These are phyloP conservation scores for Acer saccharum DNA, from an alignment of 345 rosid species.

Conservation along the genomic window DNA sequence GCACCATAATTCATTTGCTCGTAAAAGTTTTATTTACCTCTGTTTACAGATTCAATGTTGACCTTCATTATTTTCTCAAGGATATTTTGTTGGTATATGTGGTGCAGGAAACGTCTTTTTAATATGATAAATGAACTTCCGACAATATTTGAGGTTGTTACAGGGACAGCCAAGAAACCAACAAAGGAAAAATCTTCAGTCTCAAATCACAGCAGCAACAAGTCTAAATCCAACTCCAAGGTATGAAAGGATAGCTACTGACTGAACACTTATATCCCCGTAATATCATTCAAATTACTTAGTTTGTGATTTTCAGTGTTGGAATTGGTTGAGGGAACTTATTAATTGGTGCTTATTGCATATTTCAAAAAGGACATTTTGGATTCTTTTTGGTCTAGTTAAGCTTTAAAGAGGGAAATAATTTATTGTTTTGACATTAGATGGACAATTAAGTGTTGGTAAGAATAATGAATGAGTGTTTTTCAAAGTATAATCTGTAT, in stretches of 20 bases:
- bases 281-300: neutral
- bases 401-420: neutral
- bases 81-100: conserved; percentile 14
- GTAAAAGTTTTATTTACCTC: neutral
- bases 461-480: too few species aligned
- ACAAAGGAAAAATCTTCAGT: conserved; percentile 62
- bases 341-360: neutral
- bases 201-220: conserved; percentile 69
- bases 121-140: conserved; percentile 86
- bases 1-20: neutral
- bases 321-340: neutral
- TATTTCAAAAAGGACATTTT: neutral
- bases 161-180: conserved; percentile 66
- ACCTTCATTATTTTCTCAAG: conserved; percentile 4
- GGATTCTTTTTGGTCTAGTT: neutral
- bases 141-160: conserved; percentile 78
- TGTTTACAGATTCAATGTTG: neutral
- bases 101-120: conserved; percentile 80
- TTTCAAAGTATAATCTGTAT: neutral
- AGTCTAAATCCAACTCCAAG: conserved; percentile 76
- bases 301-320: too few species aligned
- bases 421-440: neutral
- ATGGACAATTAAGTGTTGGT: neutral
- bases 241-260: conserved; percentile 29
- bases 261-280: neutral